These are phyloP conservation scores for Protostelium mycophagum DNA, from an alignment of 78 protist species.

Conservation along the genomic window DNA sequence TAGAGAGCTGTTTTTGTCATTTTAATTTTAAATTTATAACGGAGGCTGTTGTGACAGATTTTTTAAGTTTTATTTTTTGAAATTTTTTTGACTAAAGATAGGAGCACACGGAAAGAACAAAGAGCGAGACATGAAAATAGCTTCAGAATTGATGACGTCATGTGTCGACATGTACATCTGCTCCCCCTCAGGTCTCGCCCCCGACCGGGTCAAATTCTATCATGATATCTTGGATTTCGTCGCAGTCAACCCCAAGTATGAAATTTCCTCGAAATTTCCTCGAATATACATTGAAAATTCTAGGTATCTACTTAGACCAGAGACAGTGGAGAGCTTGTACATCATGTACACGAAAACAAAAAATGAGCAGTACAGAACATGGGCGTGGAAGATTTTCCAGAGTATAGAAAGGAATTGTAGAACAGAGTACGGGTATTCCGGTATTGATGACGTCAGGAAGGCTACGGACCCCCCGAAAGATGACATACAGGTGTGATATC, in stretches of 20 bases:
- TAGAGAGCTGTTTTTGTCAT: too few species aligned
- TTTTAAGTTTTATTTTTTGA: too few species aligned
- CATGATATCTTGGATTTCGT: not conserved
- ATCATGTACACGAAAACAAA: slow-evolving; percentile 61
- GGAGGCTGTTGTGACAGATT: not conserved
- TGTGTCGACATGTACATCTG: not conserved
- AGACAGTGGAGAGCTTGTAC: slow-evolving; percentile 74
- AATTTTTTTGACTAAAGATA: too few species aligned
- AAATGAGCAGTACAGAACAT: slow-evolving; percentile 64
- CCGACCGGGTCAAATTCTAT: not conserved
- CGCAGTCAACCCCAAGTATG: not conserved
- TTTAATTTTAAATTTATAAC: not conserved
- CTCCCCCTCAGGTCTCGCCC: not conserved
- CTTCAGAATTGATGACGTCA: not conserved
- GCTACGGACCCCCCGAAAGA: not conserved
- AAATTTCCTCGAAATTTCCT: not conserved
- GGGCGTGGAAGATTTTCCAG: slow-evolving; percentile 80
- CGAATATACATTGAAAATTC: too few species aligned
- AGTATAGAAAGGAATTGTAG: slow-evolving; percentile 57
- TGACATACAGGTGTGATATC: not conserved
- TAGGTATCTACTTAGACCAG: slow-evolving; percentile 81
- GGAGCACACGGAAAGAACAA: not conserved
- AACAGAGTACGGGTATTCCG: slow-evolving; percentile 49
- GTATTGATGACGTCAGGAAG: slow-evolving; percentile 28
- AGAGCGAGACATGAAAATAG: not conserved